Conservation (phyloP, 331 rosid genomes). For the Erythrophleum ivorense region DNA sequence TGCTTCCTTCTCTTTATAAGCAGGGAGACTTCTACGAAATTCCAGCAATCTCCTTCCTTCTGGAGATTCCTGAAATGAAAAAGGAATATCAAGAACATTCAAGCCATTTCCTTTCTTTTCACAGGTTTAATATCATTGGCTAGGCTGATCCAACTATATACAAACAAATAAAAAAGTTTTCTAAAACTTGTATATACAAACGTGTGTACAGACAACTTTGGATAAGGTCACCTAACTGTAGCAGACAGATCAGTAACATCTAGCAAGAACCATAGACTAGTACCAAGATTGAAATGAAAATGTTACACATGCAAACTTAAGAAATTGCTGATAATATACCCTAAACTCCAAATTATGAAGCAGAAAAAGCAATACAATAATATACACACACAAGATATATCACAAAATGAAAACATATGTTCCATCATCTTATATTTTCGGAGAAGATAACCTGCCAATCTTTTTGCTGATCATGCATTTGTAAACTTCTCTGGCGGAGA, state of each 20-base stretch:
- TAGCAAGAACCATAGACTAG: neutral
- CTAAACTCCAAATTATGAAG: slow-evolving; percentile 31
- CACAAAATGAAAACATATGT: slow-evolving; percentile 30
- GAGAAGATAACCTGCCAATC: slow-evolving; percentile 78
- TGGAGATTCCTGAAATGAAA: slow-evolving; percentile 66
- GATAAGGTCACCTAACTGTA: neutral
- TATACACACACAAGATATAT: slow-evolving; percentile 17
- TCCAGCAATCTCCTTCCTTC: slow-evolving; percentile 82
- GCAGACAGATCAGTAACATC: neutral
- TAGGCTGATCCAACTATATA: neutral
- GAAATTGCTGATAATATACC: slow-evolving; percentile 11
- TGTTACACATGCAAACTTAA: neutral
- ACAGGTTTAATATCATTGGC: neutral
- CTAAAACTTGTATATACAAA: neutral
- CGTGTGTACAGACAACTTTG: neutral
- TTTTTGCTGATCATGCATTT: slow-evolving; percentile 72
- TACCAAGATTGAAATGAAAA: neutral
- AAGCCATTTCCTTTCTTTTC: slow-evolving; percentile 27
- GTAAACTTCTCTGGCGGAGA: slow-evolving; percentile 61
- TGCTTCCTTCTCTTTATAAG: slow-evolving; percentile 81
- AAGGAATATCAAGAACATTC: slow-evolving; percentile 38
- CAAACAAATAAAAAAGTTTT: neutral
- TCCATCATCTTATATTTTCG: slow-evolving; percentile 31
- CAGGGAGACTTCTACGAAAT: slow-evolving; percentile 87
- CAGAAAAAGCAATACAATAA: neutral